These are phyloP conservation scores for Penicillium coffeae DNA, from an alignment of 495 filamentous ascomycete species.

Conservation along the genomic window DNA sequence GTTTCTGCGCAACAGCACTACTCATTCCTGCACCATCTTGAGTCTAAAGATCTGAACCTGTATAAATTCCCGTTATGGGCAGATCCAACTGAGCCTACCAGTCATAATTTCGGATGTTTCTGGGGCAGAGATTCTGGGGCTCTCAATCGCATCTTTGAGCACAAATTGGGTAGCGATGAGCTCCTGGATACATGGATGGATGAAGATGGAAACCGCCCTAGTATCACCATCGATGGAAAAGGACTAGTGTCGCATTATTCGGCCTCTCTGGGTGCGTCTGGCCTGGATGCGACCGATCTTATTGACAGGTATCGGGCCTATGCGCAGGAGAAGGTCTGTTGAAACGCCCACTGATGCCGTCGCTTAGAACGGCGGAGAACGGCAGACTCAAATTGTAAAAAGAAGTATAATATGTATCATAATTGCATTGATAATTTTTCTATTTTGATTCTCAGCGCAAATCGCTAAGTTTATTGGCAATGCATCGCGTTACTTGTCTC, in stretches of 20 bases:
- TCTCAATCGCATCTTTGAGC: slow-evolving; percentile 13
- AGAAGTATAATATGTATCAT: background rate
- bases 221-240: slow-evolving; percentile 50
- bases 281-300: slow-evolving; percentile 48
- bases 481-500: too few species aligned
- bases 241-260: slow-evolving; percentile 50
- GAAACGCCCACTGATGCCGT: background rate
- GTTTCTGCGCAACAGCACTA: slow-evolving; percentile 54
- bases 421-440: too few species aligned
- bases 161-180: slow-evolving; percentile 1
- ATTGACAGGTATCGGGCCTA: slow-evolving; percentile 49
- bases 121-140: slow-evolving; percentile 37
- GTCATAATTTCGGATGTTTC: slow-evolving; percentile 46
- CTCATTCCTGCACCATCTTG: slow-evolving; percentile 51
- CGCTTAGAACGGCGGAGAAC: too few species aligned
- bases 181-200: background rate
- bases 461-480: too few species aligned
- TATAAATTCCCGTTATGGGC: slow-evolving; percentile 54
- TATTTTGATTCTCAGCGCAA: too few species aligned
- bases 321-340: slow-evolving; percentile 47
- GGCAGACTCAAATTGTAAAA: background rate
- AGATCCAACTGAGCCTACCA: slow-evolving; percentile 40
- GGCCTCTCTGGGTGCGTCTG: slow-evolving; percentile 28
- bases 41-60: slow-evolving; percentile 34
- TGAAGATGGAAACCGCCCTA: slow-evolving; percentile 7